Percentiles rank a stretch among this genome's conserved stretches.
Evolutionary conservation across 352 stramenopile genomes (phyloP).

Genomic region (Globisporangium parvum): DNA sequence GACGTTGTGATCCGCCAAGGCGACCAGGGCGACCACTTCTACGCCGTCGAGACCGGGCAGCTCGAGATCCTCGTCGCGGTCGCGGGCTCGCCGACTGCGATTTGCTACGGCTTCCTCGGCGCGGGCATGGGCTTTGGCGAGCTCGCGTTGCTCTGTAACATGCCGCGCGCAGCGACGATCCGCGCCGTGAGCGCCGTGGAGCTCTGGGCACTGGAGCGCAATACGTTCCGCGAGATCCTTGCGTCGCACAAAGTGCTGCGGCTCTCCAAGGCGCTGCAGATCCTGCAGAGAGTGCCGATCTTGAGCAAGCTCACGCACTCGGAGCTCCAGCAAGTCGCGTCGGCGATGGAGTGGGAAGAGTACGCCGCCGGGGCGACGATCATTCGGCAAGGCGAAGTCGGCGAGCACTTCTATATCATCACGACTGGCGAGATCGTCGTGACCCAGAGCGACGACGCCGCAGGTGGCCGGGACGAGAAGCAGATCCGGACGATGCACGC

Average conservation of each 20-base stretch:
- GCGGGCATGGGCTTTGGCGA: slow-evolving; percentile 91
- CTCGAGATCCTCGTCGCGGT: slow-evolving; percentile 68
- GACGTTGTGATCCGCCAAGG: slow-evolving; percentile 61
- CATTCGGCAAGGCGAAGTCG: slow-evolving; percentile 22
- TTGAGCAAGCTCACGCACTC: slow-evolving; percentile 60
- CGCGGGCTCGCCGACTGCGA: slow-evolving; percentile 36
- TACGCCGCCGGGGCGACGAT: slow-evolving; percentile 47
- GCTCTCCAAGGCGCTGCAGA: too few relatives aligned
- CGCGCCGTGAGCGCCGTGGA: slow-evolving; percentile 49
- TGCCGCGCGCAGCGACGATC: slow-evolving; percentile 93
- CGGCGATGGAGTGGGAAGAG: slow-evolving; percentile 81
- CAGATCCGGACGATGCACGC: slow-evolving; percentile 52
- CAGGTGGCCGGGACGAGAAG: too few relatives aligned
- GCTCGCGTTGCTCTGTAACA: slow-evolving; percentile 95
- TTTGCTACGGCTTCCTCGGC: slow-evolving; percentile 62
- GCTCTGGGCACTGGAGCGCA: slow-evolving; percentile 10
- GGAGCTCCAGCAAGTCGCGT: slow-evolving; percentile 62
- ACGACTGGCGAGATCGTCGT: too few relatives aligned
- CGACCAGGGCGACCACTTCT: slow-evolving; percentile 76
- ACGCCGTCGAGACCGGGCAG: slow-evolving; percentile 52
- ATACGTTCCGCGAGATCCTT: too few relatives aligned
- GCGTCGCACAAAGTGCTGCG: too few relatives aligned
- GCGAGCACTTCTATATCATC: too few relatives aligned
- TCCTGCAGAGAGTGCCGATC: slow-evolving; percentile 26
- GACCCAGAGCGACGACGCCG: too few relatives aligned